Evolutionary conservation across 108 stramenopile genomes (phyloP).

Genomic region (Fistulifera pelliculosa): DNA sequence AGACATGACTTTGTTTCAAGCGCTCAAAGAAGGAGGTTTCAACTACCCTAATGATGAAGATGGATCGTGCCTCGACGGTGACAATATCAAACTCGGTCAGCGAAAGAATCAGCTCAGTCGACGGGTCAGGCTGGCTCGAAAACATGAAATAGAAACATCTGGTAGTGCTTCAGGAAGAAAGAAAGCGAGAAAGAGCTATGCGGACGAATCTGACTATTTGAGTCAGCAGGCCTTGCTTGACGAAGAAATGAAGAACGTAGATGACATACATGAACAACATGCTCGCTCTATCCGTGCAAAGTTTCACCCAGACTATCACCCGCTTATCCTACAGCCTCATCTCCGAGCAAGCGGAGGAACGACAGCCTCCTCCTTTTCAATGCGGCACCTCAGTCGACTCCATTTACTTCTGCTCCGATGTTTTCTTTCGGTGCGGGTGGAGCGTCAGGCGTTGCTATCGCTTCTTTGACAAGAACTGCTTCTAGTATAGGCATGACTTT

Average conservation of each 20-base stretch:
- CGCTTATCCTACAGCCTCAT: slow-evolving; percentile 14
- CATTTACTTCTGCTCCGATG: not conserved
- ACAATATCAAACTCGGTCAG: slow-evolving; percentile 66
- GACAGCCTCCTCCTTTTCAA: too few relatives aligned
- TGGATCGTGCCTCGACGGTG: slow-evolving; percentile 36
- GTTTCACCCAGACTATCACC: slow-evolving; percentile 27
- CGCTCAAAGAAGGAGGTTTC: slow-evolving; percentile 66
- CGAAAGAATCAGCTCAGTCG: slow-evolving; percentile 75
- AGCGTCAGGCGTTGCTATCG: slow-evolving; percentile 30
- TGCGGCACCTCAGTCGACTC: too few relatives aligned
- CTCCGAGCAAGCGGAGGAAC: too few relatives aligned
- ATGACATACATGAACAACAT: not conserved
- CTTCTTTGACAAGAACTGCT: slow-evolving; percentile 26
- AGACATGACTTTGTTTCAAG: slow-evolving; percentile 44
- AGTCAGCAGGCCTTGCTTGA: slow-evolving; percentile 11
- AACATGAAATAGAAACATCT: slow-evolving; percentile 9
- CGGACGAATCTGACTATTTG: not conserved
- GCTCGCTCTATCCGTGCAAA: slow-evolving; percentile 20
- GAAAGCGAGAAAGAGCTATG: not conserved
- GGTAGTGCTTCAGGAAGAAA: not conserved
- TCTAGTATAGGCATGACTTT: slow-evolving; percentile 34
- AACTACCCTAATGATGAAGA: slow-evolving; percentile 47
- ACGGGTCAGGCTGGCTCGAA: slow-evolving; percentile 51
- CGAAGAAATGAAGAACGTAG: slow-evolving; percentile 10
- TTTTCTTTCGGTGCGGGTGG: not conserved